Evolutionary conservation across 2,329 filamentous ascomycete genomes (phyloP), one percentile per base, ranked within the genome.

Genomic region (Clonostachys solani): DNA sequence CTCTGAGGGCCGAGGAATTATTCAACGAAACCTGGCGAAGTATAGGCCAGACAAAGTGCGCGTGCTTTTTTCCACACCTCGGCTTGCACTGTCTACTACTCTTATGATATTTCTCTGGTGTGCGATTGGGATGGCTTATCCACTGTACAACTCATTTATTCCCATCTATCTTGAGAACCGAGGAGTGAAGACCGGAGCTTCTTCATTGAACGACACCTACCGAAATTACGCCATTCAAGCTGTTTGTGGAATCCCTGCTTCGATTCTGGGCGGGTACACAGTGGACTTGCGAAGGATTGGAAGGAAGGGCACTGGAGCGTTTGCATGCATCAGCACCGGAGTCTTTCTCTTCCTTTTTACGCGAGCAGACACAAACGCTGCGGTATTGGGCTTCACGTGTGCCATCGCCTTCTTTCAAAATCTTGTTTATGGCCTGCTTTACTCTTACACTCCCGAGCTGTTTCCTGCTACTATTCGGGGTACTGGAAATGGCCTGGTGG

Each of bases 61-160:
- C 18, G 69, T 78, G 0, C 68, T 84, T 0, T 84, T 83, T 49
- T 66, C 73, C 0, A 78, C 72, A 0, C 69, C 64, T 34, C 73
- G 72, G 44, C 62, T 80, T 16, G 79, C 77, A 6, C 69, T 73
- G 48, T 77, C 76, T 6, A 83, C 78, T 0, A 61, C 64, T 4
- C 57, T 81, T 37, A 76, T 82, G 48, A 74, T 80, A 13, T 41
- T 73, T 0, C 63, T 83, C 13, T 83, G 80, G 81, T 74, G 72
- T 1, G 71, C 80, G 34, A 80, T 84, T 44, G 80, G 80, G 6
- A 69, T 83, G 12, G 78, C 72, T 0, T 82, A 75, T 45, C 61
- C 80, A 0, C 63, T 83, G 1, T 83, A 82, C 61, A 81, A 81
- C 54, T 57, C 58, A 69, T 81, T 63, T 37, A 56, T 63, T 12